Evolutionary conservation across 2,329 filamentous ascomycete species (phyloP).

Genomic region (Colletotrichum kahawae): DNA sequence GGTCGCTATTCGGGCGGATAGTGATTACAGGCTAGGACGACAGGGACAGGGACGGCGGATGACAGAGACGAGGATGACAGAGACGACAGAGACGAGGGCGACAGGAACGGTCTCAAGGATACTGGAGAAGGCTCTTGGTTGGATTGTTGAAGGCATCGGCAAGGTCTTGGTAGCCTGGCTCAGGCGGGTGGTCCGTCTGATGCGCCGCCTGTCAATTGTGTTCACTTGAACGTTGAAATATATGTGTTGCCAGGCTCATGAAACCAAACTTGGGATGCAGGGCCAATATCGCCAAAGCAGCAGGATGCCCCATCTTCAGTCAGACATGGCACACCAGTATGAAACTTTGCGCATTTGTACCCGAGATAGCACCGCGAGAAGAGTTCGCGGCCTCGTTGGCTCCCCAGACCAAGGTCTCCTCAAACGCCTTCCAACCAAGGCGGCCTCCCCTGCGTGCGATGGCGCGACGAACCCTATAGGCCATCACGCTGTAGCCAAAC

Average conservation of each 20-base stretch:
- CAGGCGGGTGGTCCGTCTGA: background rate
- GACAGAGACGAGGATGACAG: too few relatives aligned
- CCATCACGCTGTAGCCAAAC: rapidly evolving
- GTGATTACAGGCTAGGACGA: background rate
- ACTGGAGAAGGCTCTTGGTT: background rate
- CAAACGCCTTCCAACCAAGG: background rate
- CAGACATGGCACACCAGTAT: background rate
- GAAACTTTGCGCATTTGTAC: background rate
- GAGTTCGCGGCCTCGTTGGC: background rate
- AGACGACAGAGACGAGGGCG: background rate
- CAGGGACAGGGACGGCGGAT: background rate
- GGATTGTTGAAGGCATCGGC: background rate
- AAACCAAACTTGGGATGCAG: background rate
- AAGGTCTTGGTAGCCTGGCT: background rate
- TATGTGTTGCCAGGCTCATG: background rate
- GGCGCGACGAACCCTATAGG: background rate
- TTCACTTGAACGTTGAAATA: background rate
- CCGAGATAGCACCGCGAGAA: background rate
- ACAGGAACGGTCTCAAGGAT: background rate
- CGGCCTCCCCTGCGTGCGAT: background rate
- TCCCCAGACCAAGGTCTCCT: background rate
- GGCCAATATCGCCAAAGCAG: background rate
- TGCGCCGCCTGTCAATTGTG: background rate
- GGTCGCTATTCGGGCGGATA: background rate
- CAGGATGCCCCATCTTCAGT: background rate